Evolutionary conservation across 768 basidiomycete species (phyloP).

Genomic region (Atractiella rhizophila): DNA sequence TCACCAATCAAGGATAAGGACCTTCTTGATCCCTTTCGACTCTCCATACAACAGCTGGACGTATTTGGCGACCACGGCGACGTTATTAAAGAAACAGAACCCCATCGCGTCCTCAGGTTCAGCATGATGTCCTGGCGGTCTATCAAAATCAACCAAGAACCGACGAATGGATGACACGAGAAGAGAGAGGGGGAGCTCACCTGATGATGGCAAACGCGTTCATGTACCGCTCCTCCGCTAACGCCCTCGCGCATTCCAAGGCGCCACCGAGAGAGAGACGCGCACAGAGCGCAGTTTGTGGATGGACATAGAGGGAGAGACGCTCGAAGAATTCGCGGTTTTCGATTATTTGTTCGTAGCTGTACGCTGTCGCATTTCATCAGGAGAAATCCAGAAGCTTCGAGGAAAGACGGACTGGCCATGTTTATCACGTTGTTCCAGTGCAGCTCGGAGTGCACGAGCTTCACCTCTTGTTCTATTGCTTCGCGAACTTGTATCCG

Average conservation of each 20-base stretch:
- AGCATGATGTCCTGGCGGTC: slow-evolving; percentile 87
- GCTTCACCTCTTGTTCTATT: slow-evolving; percentile 46
- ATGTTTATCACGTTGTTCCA: slow-evolving; percentile 75
- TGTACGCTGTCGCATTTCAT: background rate
- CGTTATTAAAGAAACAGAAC: slow-evolving; percentile 98
- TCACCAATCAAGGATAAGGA: slow-evolving; percentile 86
- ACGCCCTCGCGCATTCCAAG: slow-evolving; percentile 63
- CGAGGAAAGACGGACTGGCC: slow-evolving; percentile 34
- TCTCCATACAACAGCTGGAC: slow-evolving; percentile 30
- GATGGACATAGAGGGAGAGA: slow-evolving; percentile 73
- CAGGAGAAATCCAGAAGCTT: background rate
- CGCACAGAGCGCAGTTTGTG: slow-evolving; percentile 58
- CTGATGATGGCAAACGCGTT: slow-evolving; percentile 87
- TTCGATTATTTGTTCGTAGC: background rate
- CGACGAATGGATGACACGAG: no score
- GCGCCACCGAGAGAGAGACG: slow-evolving; percentile 81
- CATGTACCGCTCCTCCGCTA: slow-evolving; percentile 50
- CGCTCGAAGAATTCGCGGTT: slow-evolving; percentile 62
- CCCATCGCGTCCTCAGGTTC: slow-evolving; percentile 98
- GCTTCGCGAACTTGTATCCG: slow-evolving; percentile 50
- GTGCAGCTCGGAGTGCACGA: slow-evolving; percentile 72
- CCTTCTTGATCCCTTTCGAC: slow-evolving; percentile 44
- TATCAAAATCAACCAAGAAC: no score
- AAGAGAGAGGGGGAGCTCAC: slow-evolving; percentile 1
- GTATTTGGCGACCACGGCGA: slow-evolving; percentile 71